A percentile compares a stretch with the other conserved stretches of the same genome.
Evolutionary conservation across 1,139 yeast species (phyloP).

Genomic region (Kluyveromyces marxianus): DNA sequence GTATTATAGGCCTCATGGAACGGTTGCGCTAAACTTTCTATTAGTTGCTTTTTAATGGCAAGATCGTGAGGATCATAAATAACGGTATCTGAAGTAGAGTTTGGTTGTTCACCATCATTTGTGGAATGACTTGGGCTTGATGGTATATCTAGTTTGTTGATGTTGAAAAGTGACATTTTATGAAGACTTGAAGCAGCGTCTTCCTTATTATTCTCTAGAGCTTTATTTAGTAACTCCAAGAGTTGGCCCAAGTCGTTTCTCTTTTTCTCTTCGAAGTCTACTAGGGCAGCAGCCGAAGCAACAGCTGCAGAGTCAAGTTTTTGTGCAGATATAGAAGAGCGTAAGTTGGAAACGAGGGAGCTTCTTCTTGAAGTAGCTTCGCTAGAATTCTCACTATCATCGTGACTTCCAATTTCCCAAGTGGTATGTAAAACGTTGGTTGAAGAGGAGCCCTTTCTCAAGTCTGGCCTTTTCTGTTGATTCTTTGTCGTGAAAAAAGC

Average conservation of each 20-base stretch:
- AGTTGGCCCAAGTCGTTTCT: constrained; percentile 21
- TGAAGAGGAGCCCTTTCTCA: too few species aligned
- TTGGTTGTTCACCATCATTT: constrained; percentile 1
- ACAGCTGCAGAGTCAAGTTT: not conserved
- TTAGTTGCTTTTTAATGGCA: constrained; percentile 43
- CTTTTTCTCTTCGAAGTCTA: constrained; percentile 18
- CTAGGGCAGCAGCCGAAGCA: not conserved
- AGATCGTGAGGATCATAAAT: constrained; percentile 32
- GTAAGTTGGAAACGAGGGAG: not conserved
- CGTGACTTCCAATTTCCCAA: constrained; percentile 7
- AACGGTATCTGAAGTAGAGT: not conserved
- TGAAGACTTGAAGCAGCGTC: constrained; percentile 31
- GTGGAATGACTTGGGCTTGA: constrained; percentile 13
- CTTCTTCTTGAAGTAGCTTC: constrained; percentile 2
- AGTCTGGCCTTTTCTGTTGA: not conserved
- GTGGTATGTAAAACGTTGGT: constrained; percentile 5
- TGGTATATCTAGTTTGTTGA: constrained; percentile 36
- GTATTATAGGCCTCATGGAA: constrained; percentile 44
- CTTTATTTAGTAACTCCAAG: constrained; percentile 25
- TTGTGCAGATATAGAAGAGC: not conserved
- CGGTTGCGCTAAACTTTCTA: constrained; percentile 69
- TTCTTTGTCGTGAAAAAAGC: constrained; percentile 38
- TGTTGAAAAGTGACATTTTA: constrained; percentile 25
- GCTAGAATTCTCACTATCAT: not conserved
- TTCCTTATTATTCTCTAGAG: constrained; percentile 30